Percentiles rank a stretch among this genome's conserved stretches.
Evolutionary conservation across 169 alveolate species (phyloP).

Genomic region (Fabrea salina): DNA sequence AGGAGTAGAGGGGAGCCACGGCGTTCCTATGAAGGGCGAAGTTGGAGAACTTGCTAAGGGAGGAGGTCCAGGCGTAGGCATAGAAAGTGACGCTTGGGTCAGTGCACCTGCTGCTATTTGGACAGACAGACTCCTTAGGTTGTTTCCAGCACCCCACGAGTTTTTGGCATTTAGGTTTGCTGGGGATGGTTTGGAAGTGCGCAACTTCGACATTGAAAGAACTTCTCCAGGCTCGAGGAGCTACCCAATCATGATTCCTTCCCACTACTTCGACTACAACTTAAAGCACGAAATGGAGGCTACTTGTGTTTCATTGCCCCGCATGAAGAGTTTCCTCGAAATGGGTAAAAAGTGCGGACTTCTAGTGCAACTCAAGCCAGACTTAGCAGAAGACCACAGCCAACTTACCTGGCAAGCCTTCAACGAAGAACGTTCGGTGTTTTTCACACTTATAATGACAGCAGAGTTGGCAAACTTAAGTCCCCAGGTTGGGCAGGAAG

Average conservation of each 20-base stretch:
- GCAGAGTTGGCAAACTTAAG: too few species aligned
- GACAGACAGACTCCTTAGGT: conserved; percentile 9
- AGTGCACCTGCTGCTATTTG: not conserved
- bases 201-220: not conserved
- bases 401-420: conserved; percentile 16
- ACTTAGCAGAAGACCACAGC: not conserved
- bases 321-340: not conserved
- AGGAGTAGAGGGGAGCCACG: not conserved
- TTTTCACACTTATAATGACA: conserved; percentile 1
- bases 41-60: not conserved
- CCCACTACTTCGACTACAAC: not conserved
- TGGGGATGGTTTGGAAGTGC: not conserved
- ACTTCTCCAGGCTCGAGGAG: not conserved
- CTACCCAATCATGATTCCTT: not conserved
- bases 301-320: conserved; percentile 1
- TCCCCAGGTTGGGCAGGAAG: too few species aligned
- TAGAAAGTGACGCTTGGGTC: not conserved
- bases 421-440: not conserved
- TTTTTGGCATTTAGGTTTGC: conserved; percentile 12
- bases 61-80: not conserved
- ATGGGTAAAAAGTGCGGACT: not conserved
- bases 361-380: conserved; percentile 12
- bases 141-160: conserved; percentile 9
- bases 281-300: not conserved
- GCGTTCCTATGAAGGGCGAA: not conserved